These are phyloP conservation scores for Boletellus ananiceps DNA, from an alignment of 768 basidiomycete genomes.

Conservation along the genomic window DNA sequence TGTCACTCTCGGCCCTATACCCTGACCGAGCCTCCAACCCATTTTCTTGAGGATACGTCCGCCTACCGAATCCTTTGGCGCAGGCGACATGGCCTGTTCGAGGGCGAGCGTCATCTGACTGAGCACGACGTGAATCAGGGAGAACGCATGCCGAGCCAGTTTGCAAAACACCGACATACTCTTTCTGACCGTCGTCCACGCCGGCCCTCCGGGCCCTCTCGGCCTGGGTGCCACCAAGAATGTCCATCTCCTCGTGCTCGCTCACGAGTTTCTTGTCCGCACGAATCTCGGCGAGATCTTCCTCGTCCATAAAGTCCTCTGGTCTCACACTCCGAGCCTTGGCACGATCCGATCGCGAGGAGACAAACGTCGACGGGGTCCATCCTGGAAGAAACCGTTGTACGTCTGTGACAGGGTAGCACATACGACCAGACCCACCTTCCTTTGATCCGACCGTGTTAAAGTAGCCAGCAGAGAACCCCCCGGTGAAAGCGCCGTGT, in stretches of 20 bases:
- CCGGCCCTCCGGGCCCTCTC: slow-evolving; percentile 35
- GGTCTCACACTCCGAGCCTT: slow-evolving; percentile 56
- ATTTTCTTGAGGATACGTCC: slow-evolving; percentile 87
- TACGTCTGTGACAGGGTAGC: not conserved
- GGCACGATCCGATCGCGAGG: slow-evolving; percentile 74
- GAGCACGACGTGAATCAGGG: slow-evolving; percentile 1
- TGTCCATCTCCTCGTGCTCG: slow-evolving; percentile 74
- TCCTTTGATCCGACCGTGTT: slow-evolving; percentile 96
- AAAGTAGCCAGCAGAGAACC: slow-evolving; percentile 96
- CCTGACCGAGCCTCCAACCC: slow-evolving; percentile 93
- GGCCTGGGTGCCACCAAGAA: slow-evolving; percentile 51
- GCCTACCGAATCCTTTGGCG: slow-evolving; percentile 77
- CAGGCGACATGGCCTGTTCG: slow-evolving; percentile 62
- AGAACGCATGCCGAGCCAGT: not conserved
- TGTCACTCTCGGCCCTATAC: slow-evolving; percentile 86
- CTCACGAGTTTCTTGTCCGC: slow-evolving; percentile 73
- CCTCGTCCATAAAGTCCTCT: slow-evolving; percentile 99
- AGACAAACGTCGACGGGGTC: slow-evolving; percentile 89
- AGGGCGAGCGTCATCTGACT: slow-evolving; percentile 65
- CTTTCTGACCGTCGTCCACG: slow-evolving; percentile 41
- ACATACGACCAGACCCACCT: slow-evolving; percentile 44
- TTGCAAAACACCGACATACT: slow-evolving; percentile 13
- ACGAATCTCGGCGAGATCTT: slow-evolving; percentile 81
- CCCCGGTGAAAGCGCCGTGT: slow-evolving; percentile 99
- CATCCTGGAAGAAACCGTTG: slow-evolving; percentile 60